Base-by-base conservation (phyloP, 352 stramenopile genomes). In the Phytopythium ostracodes region DNA sequence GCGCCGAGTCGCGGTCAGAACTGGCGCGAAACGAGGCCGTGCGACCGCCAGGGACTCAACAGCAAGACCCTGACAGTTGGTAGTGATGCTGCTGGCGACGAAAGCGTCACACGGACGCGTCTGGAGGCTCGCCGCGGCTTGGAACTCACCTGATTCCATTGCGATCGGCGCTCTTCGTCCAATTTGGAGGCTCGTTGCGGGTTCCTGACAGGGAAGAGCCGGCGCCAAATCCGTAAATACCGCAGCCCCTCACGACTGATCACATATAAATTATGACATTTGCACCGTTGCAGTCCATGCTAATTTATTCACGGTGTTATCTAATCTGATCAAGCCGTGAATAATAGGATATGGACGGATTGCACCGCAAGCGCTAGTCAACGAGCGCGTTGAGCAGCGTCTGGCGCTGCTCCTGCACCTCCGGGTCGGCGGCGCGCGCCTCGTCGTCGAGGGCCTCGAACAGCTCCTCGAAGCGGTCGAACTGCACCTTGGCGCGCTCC, bases 381-480 rank as follows among this genome's bases (percentile, higher is more conserved):
- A 88, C 69, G n/a, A 90, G 68, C 42, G 82, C 80, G 42, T 78
- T 75, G 38, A 90, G 72, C 42, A 94, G 71, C 44, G 78, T 68
- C 67, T 94, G 79, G 44, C 84, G 82, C 58, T 94, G 84, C 57
- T 91, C 79, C 7, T 87, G 69, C 58, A 94, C 79, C 51, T 91
- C 82, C 10, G 77, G 69, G 52, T 92, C 84, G 42, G 77, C 72
- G 24, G 60, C 84, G 57, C 79, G 81, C 15, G 82, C 72, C 29
- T 90, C 82, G 56, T 94, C 87, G 54, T 90, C 79, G 25, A 90
- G 67, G 12, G 68, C 62, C 46, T 92, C 76, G 27, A 91, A 94
- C 22, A 96, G 79, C 56, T 90, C 79, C 59, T 95, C 85, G 43
- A 95, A 96, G 58, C 74, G 75, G 60, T 91, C 76, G 44, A 96